Base-by-base conservation (phyloP, 2,329 filamentous ascomycete species). In the Ceratocystis albifundus region DNA sequence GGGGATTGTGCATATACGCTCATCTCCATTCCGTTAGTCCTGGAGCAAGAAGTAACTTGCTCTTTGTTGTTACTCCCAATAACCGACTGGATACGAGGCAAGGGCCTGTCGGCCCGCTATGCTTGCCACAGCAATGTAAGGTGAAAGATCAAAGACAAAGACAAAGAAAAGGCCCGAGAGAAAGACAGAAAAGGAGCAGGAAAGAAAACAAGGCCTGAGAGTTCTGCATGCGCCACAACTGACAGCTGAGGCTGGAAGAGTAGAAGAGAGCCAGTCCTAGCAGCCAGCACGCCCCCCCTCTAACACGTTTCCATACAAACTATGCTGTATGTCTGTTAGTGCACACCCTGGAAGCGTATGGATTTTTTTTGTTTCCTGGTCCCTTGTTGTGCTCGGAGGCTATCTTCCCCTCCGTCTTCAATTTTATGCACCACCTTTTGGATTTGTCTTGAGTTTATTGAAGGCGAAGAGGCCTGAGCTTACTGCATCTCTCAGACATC, bases 161-260 rank as follows among this genome's bases (percentile, higher is more conserved):
- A 55, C 20, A 55, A 22, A 55, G 25, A 55, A 57, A 57, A 57
- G 53, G 53, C 53, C 53, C 53, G 53, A 57, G 28, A 30, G 30
- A 22, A 4, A 57, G 28, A 30, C 17, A 22, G 12, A 50, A n/a
- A 25, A 25, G 48, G 22, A 50, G 22, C 17, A 50, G 22, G 3
- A 12, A 7, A 50, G 48, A 32, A 22, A 22, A 30, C 15, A 57
- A 57, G 53, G 53, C 53, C 53, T 28, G 25, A 57, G 53, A 30
- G 53, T 41, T 41, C 48, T 57, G 53, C 53, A 57, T 57, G 53
- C 53, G 53, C 53, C 53, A 57, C 53, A 57, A 57, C 53, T 57
- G 53, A 57, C 53, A 57, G 53, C 53, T 57, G 53, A 57, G 53
- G 15, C 48, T 50, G n/a, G 48, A 50, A 20, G 48, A 50, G 36